Conservation (phyloP, 2,329 filamentous ascomycete species). For the Aspergillus bombycis region DNA sequence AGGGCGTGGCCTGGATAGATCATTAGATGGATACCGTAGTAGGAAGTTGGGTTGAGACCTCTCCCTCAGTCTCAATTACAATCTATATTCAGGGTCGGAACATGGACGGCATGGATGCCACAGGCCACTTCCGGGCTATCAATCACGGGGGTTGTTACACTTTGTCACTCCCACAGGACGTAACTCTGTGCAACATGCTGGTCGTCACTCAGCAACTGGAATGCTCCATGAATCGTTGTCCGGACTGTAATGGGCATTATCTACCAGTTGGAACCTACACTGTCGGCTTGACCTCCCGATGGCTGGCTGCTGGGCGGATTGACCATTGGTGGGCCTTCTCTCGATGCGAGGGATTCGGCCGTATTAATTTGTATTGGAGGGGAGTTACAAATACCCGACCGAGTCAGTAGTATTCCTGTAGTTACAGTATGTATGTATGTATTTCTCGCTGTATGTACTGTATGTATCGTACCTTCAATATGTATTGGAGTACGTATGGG, state of each 20-base stretch:
- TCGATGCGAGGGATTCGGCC: conserved; percentile 14
- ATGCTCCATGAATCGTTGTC: neutral
- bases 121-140: neutral
- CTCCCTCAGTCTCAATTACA: neutral
- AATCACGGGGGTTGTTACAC: neutral
- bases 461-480: neutral
- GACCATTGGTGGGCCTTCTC: conserved; percentile 20
- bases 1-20: neutral
- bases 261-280: neutral
- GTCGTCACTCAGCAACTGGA: neutral
- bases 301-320: conserved; percentile 16
- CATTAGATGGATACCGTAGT: neutral
- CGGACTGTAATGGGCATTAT: conserved; percentile 2
- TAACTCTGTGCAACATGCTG: neutral
- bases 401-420: neutral
- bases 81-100: neutral
- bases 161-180: neutral
- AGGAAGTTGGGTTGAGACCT: neutral
- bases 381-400: neutral
- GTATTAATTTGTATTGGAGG: conserved; percentile 4
- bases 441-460: neutral
- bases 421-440: neutral
- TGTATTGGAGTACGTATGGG: neutral
- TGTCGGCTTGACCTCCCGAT: neutral
- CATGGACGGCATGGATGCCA: neutral